Conservation (phyloP, 768 basidiomycete species). For the Phylloporus arenicola region DNA sequence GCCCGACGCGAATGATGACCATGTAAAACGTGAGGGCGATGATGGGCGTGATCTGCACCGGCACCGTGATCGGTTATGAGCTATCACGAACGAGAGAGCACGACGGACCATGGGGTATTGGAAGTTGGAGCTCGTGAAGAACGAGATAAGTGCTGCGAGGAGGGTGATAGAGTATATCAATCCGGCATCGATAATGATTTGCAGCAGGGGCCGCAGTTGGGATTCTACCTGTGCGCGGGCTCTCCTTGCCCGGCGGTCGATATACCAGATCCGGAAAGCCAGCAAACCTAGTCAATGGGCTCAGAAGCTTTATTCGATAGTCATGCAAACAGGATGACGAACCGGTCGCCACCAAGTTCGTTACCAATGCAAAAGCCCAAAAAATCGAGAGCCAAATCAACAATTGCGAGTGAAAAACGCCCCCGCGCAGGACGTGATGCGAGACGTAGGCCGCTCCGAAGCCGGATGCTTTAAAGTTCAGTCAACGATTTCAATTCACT, state of each 20-base stretch:
- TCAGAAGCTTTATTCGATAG: neutral
- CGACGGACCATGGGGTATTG: slow-evolving; percentile 33
- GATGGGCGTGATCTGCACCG: slow-evolving; percentile 31
- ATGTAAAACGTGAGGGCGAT: slow-evolving; percentile 41
- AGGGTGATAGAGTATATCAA: slow-evolving; percentile 34
- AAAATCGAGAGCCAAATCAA: slow-evolving; percentile 33
- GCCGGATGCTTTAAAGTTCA: slow-evolving; percentile 11
- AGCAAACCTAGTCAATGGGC: slow-evolving; percentile 18
- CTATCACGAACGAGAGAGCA: neutral
- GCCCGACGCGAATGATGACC: slow-evolving; percentile 37
- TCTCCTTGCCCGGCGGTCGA: slow-evolving; percentile 19
- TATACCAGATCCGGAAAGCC: slow-evolving; percentile 28
- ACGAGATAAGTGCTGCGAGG: slow-evolving; percentile 31
- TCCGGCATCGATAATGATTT: slow-evolving; percentile 35
- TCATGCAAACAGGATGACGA: neutral
- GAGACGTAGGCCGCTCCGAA: slow-evolving; percentile 8
- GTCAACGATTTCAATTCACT: neutral
- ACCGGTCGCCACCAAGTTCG: slow-evolving; percentile 33
- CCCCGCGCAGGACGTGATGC: too few species aligned
- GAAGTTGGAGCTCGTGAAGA: slow-evolving; percentile 22
- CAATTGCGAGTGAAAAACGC: slow-evolving; percentile 4
- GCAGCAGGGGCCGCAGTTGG: slow-evolving; percentile 16
- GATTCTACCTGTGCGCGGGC: slow-evolving; percentile 7
- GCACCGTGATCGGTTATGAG: neutral
- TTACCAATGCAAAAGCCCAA: slow-evolving; percentile 29